Conservation (phyloP, 495 filamentous ascomycete species). For the Trichoderma erinaceum region DNA sequence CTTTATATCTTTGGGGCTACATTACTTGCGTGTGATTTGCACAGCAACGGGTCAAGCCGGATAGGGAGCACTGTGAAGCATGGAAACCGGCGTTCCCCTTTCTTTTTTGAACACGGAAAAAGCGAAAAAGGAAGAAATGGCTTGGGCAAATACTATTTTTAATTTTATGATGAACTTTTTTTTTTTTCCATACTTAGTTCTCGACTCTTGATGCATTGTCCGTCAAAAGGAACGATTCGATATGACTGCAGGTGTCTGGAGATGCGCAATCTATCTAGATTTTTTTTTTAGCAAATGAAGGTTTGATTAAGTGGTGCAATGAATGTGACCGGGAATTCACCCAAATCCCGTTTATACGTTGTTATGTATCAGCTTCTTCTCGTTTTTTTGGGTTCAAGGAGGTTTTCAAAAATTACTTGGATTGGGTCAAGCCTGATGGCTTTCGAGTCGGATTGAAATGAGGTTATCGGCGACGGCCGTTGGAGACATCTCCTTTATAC, state of each 20-base stretch:
- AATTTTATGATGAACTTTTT: not conserved
- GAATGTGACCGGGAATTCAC: not conserved
- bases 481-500: too few relatives aligned
- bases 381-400: too few relatives aligned
- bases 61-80: not conserved
- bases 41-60: too few relatives aligned
- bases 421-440: too few relatives aligned
- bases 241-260: not conserved
- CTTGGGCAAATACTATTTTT: slow-evolving; percentile 5
- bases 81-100: not conserved
- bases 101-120: not conserved
- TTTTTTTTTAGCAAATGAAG: not conserved
- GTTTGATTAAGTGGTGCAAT: not conserved
- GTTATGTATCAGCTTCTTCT: too few relatives aligned
- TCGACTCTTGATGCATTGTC: not conserved
- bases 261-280: not conserved
- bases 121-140: not conserved
- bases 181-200: not conserved
- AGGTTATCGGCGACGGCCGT: too few relatives aligned
- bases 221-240: not conserved
- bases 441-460: too few relatives aligned
- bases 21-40: too few relatives aligned
- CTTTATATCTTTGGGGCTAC: not conserved
- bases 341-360: not conserved
- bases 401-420: too few relatives aligned